Percentiles rank a stretch among this genome's conserved stretches.
phyloP scores from a whole-genome alignment of 2,329 filamentous ascomycete genomes.

The Ilyonectria destructans region DNA sequence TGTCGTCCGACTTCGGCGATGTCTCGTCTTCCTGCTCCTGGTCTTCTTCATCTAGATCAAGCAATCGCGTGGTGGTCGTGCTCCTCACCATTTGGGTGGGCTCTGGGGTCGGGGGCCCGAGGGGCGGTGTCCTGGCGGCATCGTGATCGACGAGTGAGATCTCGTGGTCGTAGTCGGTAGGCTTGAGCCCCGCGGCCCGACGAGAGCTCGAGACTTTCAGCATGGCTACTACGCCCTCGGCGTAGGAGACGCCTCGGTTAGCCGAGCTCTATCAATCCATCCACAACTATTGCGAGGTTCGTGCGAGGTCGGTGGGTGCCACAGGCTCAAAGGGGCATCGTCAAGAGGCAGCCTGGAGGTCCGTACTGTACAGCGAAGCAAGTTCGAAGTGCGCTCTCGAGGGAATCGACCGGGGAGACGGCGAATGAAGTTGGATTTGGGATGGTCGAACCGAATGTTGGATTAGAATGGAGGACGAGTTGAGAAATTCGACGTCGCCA shows the following conservation, averaged over 20 bases:
- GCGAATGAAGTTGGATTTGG: not conserved
- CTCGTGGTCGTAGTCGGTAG: conserved; percentile 79
- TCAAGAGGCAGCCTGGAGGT: conserved; percentile 30
- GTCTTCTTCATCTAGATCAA: conserved; percentile 41
- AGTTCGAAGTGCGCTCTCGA: not conserved
- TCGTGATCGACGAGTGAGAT: conserved; percentile 78
- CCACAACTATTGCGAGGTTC: conserved; percentile 27
- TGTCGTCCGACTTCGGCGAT: conserved; percentile 29
- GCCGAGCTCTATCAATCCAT: conserved; percentile 34
- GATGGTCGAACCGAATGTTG: not conserved
- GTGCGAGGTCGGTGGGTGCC: conserved; percentile 23
- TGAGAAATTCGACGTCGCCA: conserved; percentile 7
- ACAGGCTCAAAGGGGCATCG: conserved; percentile 31
- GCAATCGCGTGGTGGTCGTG: conserved; percentile 47
- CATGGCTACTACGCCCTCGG: conserved; percentile 47
- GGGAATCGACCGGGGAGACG: not conserved
- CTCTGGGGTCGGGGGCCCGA: conserved; percentile 39
- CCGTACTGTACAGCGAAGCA: not conserved
- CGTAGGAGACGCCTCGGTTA: conserved; percentile 38
- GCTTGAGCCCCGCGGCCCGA: conserved; percentile 69
- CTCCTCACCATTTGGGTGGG: conserved; percentile 38
- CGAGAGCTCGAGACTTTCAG: conserved; percentile 65
- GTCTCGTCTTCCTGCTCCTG: conserved; percentile 27
- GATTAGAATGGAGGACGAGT: conserved; percentile 1
- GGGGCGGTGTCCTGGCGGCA: conserved; percentile 47